phyloP scores from a whole-genome alignment of 2,329 filamentous ascomycete genomes.

The Phaeosphaeria sp. region DNA sequence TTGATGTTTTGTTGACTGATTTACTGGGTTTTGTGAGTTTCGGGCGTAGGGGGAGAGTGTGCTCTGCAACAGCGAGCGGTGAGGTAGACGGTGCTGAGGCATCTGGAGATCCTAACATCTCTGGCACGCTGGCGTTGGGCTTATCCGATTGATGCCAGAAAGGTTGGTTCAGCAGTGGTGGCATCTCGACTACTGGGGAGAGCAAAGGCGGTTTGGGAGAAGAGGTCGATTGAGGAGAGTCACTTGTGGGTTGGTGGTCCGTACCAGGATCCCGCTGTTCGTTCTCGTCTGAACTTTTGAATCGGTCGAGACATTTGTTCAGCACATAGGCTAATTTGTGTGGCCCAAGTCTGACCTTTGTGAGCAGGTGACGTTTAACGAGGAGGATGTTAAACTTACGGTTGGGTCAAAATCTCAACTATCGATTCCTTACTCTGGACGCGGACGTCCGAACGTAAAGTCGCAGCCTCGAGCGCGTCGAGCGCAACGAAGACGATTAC shows the following conservation, averaged over 20 bases:
- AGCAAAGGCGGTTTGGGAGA: neutral
- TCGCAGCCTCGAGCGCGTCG: slow-evolving; percentile 41
- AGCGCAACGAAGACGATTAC: slow-evolving; percentile 41
- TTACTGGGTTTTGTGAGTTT: neutral
- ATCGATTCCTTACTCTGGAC: slow-evolving; percentile 35
- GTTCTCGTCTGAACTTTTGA: slow-evolving; percentile 28
- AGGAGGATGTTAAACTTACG: slow-evolving; percentile 22
- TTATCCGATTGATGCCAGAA: slow-evolving; percentile 1
- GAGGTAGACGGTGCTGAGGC: neutral
- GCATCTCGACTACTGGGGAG: neutral
- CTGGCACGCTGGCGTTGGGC: neutral
- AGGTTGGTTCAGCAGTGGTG: slow-evolving; percentile 1
- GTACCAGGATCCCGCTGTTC: neutral
- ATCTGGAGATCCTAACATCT: neutral
- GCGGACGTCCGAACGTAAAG: slow-evolving; percentile 40
- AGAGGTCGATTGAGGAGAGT: neutral
- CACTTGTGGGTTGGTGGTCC: neutral
- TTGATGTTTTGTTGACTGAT: neutral
- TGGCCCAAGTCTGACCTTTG: slow-evolving; percentile 35
- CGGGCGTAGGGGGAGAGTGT: neutral
- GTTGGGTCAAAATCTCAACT: slow-evolving; percentile 44
- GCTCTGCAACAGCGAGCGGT: neutral
- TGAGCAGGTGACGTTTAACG: neutral
- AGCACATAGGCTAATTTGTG: slow-evolving; percentile 40
- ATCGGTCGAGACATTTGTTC: slow-evolving; percentile 38